Evolutionary conservation across 805 yeast species (phyloP).

Genomic region (Teunomyces stri): DNA sequence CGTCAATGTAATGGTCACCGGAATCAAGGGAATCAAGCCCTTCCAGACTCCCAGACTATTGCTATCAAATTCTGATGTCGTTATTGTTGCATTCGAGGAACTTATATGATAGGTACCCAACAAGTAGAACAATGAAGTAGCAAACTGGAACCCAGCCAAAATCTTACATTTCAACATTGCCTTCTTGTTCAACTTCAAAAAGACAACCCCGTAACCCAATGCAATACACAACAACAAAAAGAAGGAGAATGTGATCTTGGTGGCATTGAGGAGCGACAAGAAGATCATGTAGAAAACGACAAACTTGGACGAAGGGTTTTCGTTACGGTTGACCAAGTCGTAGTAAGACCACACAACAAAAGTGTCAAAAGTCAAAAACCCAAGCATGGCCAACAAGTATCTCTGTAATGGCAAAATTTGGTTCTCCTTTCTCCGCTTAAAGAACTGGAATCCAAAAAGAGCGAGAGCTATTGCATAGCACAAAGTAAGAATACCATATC

Average conservation of each 20-base stretch:
- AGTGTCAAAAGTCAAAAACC: constrained; percentile 79
- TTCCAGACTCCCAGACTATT: constrained; percentile 46
- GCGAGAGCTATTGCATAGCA: constrained; percentile 78
- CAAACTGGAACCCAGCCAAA: constrained; percentile 40
- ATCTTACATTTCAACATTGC: constrained; percentile 60
- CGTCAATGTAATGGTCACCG: constrained; percentile 67
- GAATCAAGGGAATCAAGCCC: constrained; percentile 62
- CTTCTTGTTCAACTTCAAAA: constrained; percentile 74
- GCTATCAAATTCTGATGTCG: constrained; percentile 24
- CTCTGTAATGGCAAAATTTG: constrained; percentile 88
- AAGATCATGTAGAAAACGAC: constrained; percentile 69
- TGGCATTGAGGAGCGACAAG: constrained; percentile 74
- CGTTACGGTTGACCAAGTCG: constrained; percentile 68
- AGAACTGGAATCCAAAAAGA: constrained; percentile 82
- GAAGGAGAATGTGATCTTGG: constrained; percentile 78
- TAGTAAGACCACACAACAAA: constrained; percentile 89
- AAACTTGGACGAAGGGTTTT: constrained; percentile 52
- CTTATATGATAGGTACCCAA: constrained; percentile 30
- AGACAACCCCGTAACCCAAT: constrained; percentile 92
- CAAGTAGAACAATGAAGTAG: constrained; percentile 34
- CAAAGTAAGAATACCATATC: constrained; percentile 82
- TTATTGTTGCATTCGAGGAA: constrained; percentile 30
- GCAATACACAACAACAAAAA: constrained; percentile 82
- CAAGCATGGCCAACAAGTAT: constrained; percentile 82
- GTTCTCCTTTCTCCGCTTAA: constrained; percentile 67